phyloP scores from a whole-genome alignment of 768 basidiomycete species.

The Rickenella mellea region DNA sequence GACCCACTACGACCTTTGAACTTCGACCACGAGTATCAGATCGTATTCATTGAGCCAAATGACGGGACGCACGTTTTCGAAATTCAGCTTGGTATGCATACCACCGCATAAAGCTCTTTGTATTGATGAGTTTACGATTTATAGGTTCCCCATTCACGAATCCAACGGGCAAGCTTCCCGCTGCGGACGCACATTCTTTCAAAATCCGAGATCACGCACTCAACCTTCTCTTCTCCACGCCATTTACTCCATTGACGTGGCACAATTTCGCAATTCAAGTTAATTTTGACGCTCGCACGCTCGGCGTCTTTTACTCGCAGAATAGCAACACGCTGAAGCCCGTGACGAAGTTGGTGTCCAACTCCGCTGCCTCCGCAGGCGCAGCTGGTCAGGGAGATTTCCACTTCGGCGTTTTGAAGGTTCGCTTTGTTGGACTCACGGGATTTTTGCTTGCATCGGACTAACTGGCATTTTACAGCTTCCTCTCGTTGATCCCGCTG shows the following conservation, averaged over 20 bases:
- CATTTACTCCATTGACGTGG: conserved; percentile 36
- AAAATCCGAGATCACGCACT: conserved; percentile 48
- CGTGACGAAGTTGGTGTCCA: conserved; percentile 34
- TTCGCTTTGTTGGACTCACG: conserved; percentile 13
- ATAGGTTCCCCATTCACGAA: conserved; percentile 49
- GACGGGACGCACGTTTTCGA: conserved; percentile 55
- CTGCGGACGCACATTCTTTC: conserved; percentile 34
- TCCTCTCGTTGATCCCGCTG: conserved; percentile 38
- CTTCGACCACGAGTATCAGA: conserved; percentile 50
- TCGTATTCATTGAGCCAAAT: conserved; percentile 51
- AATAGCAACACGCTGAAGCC: conserved; percentile 26
- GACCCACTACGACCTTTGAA: conserved; percentile 37
- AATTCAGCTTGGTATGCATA: conserved; percentile 40
- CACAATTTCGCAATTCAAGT: conserved; percentile 54
- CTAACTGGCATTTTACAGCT: conserved; percentile 25
- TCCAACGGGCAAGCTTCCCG: conserved; percentile 35
- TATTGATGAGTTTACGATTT: background rate
- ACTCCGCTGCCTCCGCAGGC: conserved; percentile 29
- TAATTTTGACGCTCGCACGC: conserved; percentile 42
- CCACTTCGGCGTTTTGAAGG: conserved; percentile 54
- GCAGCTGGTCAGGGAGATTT: conserved; percentile 46
- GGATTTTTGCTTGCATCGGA: background rate
- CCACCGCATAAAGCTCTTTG: background rate
- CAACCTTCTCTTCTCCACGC: conserved; percentile 38
- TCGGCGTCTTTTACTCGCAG: conserved; percentile 42